Conservation (phyloP, 257 asterid genomes). For the Mentha longifolia region DNA sequence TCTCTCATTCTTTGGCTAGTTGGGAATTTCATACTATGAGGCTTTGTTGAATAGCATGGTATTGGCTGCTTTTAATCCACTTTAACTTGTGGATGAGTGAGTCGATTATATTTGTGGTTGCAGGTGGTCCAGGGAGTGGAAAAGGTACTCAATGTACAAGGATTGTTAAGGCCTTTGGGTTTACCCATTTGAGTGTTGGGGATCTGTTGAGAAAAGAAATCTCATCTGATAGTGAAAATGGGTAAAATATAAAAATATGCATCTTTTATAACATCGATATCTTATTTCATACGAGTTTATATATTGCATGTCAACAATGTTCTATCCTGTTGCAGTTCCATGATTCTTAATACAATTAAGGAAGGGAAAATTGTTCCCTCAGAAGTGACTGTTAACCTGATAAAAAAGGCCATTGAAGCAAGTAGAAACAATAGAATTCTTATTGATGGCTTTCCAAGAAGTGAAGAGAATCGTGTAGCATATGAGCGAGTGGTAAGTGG, state of each 20-base stretch:
- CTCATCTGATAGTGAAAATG: constrained; percentile 65
- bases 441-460: constrained; percentile 97
- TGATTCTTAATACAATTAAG: constrained; percentile 75
- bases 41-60: constrained; percentile 3
- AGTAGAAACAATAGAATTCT: constrained; percentile 65
- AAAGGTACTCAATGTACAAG: constrained; percentile 94
- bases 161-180: constrained; percentile 77
- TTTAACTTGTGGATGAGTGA: constrained; percentile 14
- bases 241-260: constrained; percentile 45
- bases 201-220: constrained; percentile 88
- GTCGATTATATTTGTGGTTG: constrained; percentile 37
- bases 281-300: constrained; percentile 29
- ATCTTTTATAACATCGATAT: constrained; percentile 26
- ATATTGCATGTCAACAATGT: constrained; percentile 21
- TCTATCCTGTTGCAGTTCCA: constrained; percentile 58
- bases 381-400: constrained; percentile 81
- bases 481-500: constrained; percentile 80
- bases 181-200: constrained; percentile 96
- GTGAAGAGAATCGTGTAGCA: constrained; percentile 84
- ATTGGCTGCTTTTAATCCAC: constrained; percentile 19
- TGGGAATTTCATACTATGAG: constrained; percentile 17
- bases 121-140: constrained; percentile 99
- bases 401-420: constrained; percentile 72
- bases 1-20: neutral
- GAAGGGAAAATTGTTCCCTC: constrained; percentile 96